Percentiles rank a stretch among this genome's conserved stretches.
These are phyloP conservation scores for Gyrodon lividus DNA, from an alignment of 768 basidiomycete species.

Conservation along the genomic window DNA sequence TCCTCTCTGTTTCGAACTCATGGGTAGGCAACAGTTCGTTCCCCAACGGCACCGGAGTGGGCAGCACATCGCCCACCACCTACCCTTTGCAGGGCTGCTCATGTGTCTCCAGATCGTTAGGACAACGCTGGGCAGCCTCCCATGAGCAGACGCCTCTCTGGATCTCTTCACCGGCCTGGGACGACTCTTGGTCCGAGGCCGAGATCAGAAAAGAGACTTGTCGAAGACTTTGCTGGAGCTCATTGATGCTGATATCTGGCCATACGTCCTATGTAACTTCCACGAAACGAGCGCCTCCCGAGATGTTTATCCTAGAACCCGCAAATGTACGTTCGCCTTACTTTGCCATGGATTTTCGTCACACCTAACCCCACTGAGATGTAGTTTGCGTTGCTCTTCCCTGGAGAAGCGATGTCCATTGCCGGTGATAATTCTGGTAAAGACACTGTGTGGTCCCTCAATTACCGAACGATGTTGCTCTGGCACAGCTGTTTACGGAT, in stretches of 20 bases:
- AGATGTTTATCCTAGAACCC: slow-evolving; percentile 61
- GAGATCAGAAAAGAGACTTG: slow-evolving; percentile 73
- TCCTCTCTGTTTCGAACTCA: slow-evolving; percentile 23
- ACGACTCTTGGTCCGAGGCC: slow-evolving; percentile 50
- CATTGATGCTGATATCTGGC: slow-evolving; percentile 60
- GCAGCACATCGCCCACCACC: slow-evolving; percentile 1
- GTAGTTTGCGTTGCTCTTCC: slow-evolving; percentile 72
- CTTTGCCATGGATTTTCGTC: slow-evolving; percentile 2
- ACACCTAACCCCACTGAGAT: neutral
- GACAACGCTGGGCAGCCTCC: slow-evolving; percentile 47
- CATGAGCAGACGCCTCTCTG: slow-evolving; percentile 59
- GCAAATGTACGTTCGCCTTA: slow-evolving; percentile 51
- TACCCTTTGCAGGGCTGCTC: slow-evolving; percentile 38
- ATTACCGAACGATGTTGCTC: slow-evolving; percentile 64
- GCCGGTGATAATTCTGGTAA: slow-evolving; percentile 42
- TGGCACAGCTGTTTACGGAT: slow-evolving; percentile 74
- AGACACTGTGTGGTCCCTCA: slow-evolving; percentile 74
- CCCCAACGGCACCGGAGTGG: neutral
- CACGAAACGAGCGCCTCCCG: slow-evolving; percentile 35
- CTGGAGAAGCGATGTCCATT: slow-evolving; percentile 58
- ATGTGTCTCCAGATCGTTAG: slow-evolving; percentile 52
- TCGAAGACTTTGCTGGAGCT: slow-evolving; percentile 72
- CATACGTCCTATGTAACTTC: slow-evolving; percentile 61
- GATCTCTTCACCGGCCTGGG: slow-evolving; percentile 66
- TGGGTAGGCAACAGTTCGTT: slow-evolving; percentile 3